A percentile compares a stretch with the other conserved stretches of the same genome.
phyloP scores from a whole-genome alignment of 257 asterid species.

The Vinca minor region DNA sequence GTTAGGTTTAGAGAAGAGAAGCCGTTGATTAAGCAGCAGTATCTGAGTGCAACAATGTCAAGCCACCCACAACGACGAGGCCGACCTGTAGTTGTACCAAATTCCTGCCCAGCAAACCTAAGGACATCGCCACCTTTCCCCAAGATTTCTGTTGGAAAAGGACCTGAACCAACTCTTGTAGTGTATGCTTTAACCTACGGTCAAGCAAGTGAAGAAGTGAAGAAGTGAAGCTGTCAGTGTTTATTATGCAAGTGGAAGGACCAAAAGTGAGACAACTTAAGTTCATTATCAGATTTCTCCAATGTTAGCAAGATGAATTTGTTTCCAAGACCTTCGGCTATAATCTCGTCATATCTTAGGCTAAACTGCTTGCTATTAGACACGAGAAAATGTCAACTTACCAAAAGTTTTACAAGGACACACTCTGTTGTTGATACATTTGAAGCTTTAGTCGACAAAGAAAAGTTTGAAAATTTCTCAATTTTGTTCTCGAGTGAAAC shows the following conservation, averaged over 20 bases:
- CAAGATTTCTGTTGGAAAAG: conserved; percentile 87
- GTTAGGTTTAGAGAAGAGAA: conserved; percentile 92
- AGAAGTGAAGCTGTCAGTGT: background rate
- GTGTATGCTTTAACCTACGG: conserved; percentile 93
- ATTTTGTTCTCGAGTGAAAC: background rate
- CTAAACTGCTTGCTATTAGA: background rate
- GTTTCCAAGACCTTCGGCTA: background rate
- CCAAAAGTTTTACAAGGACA: background rate
- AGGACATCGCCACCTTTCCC: conserved; percentile 76
- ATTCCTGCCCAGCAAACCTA: conserved; percentile 87
- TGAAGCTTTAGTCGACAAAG: background rate
- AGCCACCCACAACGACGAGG: conserved; percentile 99
- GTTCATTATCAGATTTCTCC: background rate
- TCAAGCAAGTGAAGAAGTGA: background rate
- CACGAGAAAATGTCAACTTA: background rate
- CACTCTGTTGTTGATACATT: background rate
- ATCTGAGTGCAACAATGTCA: conserved; percentile 75
- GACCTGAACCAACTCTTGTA: conserved; percentile 96
- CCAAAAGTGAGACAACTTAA: background rate
- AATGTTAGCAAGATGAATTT: background rate
- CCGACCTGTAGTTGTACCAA: conserved; percentile 98
- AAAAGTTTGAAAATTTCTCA: background rate
- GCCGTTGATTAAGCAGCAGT: conserved; percentile 82
- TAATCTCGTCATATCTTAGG: background rate
- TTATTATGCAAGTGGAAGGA: background rate